phyloP scores from a whole-genome alignment of 2,329 filamentous ascomycete genomes.

The Cryphonectria parasitica region DNA sequence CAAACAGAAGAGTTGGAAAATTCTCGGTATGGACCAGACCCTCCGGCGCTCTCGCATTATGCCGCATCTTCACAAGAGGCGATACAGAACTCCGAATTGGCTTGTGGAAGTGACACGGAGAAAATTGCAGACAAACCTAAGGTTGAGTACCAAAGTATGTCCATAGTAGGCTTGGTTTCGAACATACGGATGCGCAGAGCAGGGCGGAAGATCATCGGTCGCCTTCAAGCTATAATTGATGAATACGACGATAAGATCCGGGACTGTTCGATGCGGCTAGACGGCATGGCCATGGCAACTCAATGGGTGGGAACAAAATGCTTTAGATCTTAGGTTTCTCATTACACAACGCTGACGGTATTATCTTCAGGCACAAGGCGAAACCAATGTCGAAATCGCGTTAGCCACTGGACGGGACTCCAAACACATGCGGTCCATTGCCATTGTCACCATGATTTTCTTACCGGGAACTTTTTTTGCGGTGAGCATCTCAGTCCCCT shows the following conservation, averaged over 20 bases:
- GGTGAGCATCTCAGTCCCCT: slow-evolving; percentile 27
- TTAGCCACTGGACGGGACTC: slow-evolving; percentile 36
- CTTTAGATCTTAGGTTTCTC: not conserved
- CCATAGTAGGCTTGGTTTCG: not conserved
- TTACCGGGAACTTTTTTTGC: slow-evolving; percentile 39
- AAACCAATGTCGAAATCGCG: slow-evolving; percentile 38
- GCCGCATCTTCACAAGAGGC: not conserved
- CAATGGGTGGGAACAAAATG: slow-evolving; percentile 38
- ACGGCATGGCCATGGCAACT: slow-evolving; percentile 42
- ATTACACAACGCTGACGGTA: not conserved
- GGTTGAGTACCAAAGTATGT: not conserved
- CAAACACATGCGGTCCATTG: slow-evolving; percentile 37
- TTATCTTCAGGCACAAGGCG: slow-evolving; percentile 34
- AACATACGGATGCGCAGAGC: slow-evolving; percentile 6
- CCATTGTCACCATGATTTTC: slow-evolving; percentile 39
- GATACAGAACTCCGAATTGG: not conserved
- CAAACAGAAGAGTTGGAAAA: slow-evolving; percentile 18
- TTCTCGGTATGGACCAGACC: slow-evolving; percentile 26
- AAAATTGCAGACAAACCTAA: not conserved
- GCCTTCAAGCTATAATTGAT: slow-evolving; percentile 33
- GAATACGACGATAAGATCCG: slow-evolving; percentile 40
- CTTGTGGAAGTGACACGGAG: not conserved
- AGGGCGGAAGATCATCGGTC: slow-evolving; percentile 30
- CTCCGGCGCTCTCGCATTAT: slow-evolving; percentile 26
- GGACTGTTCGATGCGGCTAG: slow-evolving; percentile 40